These are phyloP conservation scores for Candolleomyces aberdarensis DNA, from an alignment of 768 basidiomycete genomes.

Conservation along the genomic window DNA sequence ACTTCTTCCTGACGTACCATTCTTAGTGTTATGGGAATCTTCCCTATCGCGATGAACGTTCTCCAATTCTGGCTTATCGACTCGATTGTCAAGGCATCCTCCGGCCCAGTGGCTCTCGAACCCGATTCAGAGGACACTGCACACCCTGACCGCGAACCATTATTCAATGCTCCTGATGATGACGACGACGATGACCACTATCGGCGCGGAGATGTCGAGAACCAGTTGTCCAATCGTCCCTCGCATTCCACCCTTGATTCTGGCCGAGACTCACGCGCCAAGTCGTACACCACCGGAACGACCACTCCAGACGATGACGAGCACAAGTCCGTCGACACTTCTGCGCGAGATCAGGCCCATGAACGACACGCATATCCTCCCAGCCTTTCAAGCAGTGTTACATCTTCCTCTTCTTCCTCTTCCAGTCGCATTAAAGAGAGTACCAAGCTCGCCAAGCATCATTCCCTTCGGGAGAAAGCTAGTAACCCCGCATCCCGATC, in stretches of 20 bases:
- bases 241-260: background rate
- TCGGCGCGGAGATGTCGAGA: background rate
- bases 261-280: background rate
- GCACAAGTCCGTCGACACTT: background rate
- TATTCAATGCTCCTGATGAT: constrained; percentile 1
- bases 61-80: constrained; percentile 96
- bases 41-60: constrained; percentile 86
- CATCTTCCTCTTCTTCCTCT: background rate
- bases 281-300: background rate
- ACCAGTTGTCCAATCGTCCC: background rate
- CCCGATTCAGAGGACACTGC: background rate
- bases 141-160: background rate
- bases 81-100: constrained; percentile 81
- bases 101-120: constrained; percentile 7
- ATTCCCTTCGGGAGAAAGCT: too few species aligned
- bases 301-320: constrained; percentile 1
- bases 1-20: constrained; percentile 1
- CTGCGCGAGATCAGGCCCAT: background rate
- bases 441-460: background rate
- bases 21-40: constrained; percentile 81
- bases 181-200: background rate
- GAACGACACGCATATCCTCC: constrained; percentile 1
- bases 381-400: constrained; percentile 1
- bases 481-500: background rate
- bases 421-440: background rate